A percentile compares a stretch with the other conserved stretches of the same genome.
phyloP scores from a whole-genome alignment of 1,139 yeast species.

The Yarrowia galli region DNA sequence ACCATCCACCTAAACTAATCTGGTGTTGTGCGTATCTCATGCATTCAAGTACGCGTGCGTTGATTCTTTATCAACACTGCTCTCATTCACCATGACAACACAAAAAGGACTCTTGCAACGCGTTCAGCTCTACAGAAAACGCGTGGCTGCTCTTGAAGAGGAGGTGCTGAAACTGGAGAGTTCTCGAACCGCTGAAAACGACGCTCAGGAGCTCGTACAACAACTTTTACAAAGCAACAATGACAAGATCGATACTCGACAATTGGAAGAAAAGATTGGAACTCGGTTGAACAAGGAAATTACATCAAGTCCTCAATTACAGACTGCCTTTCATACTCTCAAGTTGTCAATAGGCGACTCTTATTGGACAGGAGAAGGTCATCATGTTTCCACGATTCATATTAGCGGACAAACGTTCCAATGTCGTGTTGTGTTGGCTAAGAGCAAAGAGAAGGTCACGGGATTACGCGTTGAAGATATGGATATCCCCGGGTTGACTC shows the following conservation, averaged over 20 bases:
- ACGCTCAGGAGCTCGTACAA: not conserved
- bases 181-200: not conserved
- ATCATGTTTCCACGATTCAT: not conserved
- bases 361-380: not conserved
- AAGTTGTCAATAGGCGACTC: slow-evolving; percentile 1
- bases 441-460: not conserved
- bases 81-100: slow-evolving; percentile 2
- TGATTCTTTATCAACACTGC: not conserved
- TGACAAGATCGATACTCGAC: slow-evolving; percentile 10
- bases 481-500: not conserved
- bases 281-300: slow-evolving; percentile 19
- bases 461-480: not conserved
- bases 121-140: slow-evolving; percentile 20
- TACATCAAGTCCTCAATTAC: slow-evolving; percentile 1
- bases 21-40: slow-evolving; percentile 1
- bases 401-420: slow-evolving; percentile 13
- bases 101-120: slow-evolving; percentile 26
- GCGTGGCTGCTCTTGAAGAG: slow-evolving; percentile 19
- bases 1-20: too few species aligned
- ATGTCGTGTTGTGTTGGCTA: slow-evolving; percentile 6
- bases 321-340: slow-evolving; percentile 21
- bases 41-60: not conserved
- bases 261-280: slow-evolving; percentile 8
- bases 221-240: slow-evolving; percentile 12
- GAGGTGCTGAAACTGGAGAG: not conserved